A percentile compares a stretch with the other conserved stretches of the same genome.
phyloP scores from a whole-genome alignment of 225 moss, liverwort and hornwort species.

The Thuidium tamariscinum region DNA sequence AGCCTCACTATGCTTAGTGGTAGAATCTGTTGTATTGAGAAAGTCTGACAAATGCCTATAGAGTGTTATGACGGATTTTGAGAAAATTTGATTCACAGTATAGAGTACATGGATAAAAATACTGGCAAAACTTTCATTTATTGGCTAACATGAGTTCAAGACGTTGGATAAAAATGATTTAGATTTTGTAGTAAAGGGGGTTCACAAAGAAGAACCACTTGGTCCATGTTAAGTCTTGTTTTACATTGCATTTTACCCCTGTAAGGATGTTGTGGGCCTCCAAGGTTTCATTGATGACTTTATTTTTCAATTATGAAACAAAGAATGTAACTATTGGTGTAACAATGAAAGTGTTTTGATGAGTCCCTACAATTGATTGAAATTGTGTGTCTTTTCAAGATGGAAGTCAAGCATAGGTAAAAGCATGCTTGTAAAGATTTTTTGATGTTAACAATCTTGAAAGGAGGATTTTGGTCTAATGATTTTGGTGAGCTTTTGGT shows the following conservation, averaged over 20 bases:
- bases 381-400: not conserved
- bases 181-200: not conserved
- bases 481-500: not conserved
- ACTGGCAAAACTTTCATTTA: not conserved
- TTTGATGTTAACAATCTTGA: not conserved
- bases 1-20: not conserved
- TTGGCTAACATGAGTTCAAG: not conserved
- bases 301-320: accelerated
- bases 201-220: not conserved
- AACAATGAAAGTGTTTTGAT: not conserved
- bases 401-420: too few relatives aligned
- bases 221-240: not conserved
- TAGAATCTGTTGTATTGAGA: not conserved
- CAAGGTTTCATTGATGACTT: not conserved
- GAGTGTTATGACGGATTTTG: not conserved
- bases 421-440: too few relatives aligned
- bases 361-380: not conserved
- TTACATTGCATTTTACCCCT: not conserved
- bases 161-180: not conserved
- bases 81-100: not conserved
- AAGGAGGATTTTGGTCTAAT: not conserved
- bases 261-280: not conserved
- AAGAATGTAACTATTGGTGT: not conserved
- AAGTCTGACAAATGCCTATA: not conserved
- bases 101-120: not conserved